phyloP scores from a whole-genome alignment of 805 yeast genomes.

The Candida andamanensis region DNA sequence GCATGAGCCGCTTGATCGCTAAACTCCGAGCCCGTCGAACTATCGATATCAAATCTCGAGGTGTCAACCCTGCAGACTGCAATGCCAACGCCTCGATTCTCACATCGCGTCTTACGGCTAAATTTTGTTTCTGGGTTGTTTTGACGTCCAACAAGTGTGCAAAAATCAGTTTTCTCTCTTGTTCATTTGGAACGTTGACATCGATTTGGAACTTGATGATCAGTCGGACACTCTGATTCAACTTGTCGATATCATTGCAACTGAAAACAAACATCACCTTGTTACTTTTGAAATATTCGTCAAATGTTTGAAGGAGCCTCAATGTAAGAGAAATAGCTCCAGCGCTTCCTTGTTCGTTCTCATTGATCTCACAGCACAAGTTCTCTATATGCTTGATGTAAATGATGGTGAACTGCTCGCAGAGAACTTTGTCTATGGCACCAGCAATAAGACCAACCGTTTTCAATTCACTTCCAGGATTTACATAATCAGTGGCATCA shows the following conservation, averaged over 20 bases:
- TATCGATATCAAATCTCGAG: slow-evolving; percentile 72
- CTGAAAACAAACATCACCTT: slow-evolving; percentile 54
- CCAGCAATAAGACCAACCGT: slow-evolving; percentile 77
- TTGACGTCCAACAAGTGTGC: slow-evolving; percentile 37
- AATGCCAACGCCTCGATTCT: slow-evolving; percentile 56
- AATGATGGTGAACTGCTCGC: slow-evolving; percentile 37
- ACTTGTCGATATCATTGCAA: slow-evolving; percentile 64
- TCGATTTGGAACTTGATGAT: slow-evolving; percentile 72
- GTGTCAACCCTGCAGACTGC: slow-evolving; percentile 91
- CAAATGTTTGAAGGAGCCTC: slow-evolving; percentile 53
- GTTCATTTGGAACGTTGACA: slow-evolving; percentile 72
- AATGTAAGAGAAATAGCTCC: slow-evolving; percentile 41
- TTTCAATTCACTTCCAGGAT: slow-evolving; percentile 69
- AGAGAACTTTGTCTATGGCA: slow-evolving; percentile 61
- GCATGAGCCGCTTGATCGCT: slow-evolving; percentile 48
- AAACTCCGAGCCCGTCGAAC: slow-evolving; percentile 57
- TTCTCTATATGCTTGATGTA: slow-evolving; percentile 71
- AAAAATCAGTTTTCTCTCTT: slow-evolving; percentile 65
- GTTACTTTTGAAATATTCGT: slow-evolving; percentile 45
- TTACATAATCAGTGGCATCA: slow-evolving; percentile 63
- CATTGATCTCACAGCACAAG: slow-evolving; percentile 62
- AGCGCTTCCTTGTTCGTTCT: slow-evolving; percentile 42
- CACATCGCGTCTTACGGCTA: slow-evolving; percentile 39
- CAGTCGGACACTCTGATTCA: slow-evolving; percentile 63
- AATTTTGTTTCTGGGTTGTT: background rate